Evolutionary conservation across 1,284 basidiomycete genomes (phyloP).

Genomic region (Malassezia furfur): DNA sequence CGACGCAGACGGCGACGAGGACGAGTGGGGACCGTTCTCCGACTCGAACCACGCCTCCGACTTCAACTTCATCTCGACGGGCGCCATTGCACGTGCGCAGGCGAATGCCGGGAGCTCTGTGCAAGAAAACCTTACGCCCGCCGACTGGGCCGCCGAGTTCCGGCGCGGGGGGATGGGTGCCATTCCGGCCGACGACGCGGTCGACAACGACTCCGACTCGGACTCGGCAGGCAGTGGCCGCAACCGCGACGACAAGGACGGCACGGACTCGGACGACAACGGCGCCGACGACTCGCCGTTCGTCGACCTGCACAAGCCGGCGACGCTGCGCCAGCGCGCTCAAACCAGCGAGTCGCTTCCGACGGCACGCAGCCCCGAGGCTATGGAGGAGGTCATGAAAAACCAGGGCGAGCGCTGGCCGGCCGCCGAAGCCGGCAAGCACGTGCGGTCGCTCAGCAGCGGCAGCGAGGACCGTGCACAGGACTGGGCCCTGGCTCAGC

Average conservation of each 20-base stretch:
- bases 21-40: constrained; percentile 46
- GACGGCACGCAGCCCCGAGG: constrained; percentile 16
- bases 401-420: constrained; percentile 6
- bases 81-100: background rate
- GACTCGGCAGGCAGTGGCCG: constrained; percentile 18
- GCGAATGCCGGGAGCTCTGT: constrained; percentile 7
- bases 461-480: constrained; percentile 8
- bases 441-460: background rate
- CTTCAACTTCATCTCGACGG: constrained; percentile 18
- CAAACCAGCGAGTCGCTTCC: constrained; percentile 15
- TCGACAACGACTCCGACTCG: constrained; percentile 31
- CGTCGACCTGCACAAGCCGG: constrained; percentile 22
- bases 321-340: constrained; percentile 8
- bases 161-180: constrained; percentile 20
- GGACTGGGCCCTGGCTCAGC: constrained; percentile 4
- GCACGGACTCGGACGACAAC: constrained; percentile 18
- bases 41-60: constrained; percentile 19
- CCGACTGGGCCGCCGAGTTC: constrained; percentile 45
- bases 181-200: background rate
- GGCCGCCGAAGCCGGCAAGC: constrained; percentile 3
- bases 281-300: constrained; percentile 15
- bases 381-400: constrained; percentile 12
- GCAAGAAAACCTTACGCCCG: constrained; percentile 41
- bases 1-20: constrained; percentile 22
- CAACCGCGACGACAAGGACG: constrained; percentile 12